Evolutionary conservation across 1,284 basidiomycete genomes (phyloP).

Genomic region (Schizophyllum amplum): DNA sequence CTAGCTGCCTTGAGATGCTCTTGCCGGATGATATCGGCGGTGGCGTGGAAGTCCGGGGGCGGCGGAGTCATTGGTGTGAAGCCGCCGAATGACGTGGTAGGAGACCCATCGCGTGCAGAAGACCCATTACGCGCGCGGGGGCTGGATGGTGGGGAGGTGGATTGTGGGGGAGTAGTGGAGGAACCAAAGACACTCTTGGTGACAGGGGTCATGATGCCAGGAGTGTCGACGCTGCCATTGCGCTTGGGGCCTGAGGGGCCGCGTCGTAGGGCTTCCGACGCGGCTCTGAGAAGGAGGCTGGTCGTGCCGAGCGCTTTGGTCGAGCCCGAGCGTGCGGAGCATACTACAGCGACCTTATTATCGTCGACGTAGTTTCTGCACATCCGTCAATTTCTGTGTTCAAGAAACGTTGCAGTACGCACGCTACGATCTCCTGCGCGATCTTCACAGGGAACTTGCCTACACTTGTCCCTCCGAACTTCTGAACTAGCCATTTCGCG

Average conservation of each 20-base stretch:
- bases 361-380: slow-evolving; percentile 74
- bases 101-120: slow-evolving; percentile 24
- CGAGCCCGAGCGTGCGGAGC: slow-evolving; percentile 91
- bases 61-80: slow-evolving; percentile 30
- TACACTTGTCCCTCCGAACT: slow-evolving; percentile 95
- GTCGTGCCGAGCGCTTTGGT: slow-evolving; percentile 96
- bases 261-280: slow-evolving; percentile 65
- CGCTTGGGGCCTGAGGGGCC: slow-evolving; percentile 22
- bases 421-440: slow-evolving; percentile 79
- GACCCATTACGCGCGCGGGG: slow-evolving; percentile 37
- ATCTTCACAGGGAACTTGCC: slow-evolving; percentile 89
- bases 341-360: slow-evolving; percentile 88
- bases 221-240: slow-evolving; percentile 9
- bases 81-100: slow-evolving; percentile 22
- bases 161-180: slow-evolving; percentile 25
- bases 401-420: slow-evolving; percentile 29
- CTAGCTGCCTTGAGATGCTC: slow-evolving; percentile 84
- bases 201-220: slow-evolving; percentile 34
- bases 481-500: slow-evolving; percentile 86
- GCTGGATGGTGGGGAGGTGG: slow-evolving; percentile 29
- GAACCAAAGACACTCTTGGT: slow-evolving; percentile 34
- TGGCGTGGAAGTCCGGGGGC: slow-evolving; percentile 61
- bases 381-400: not conserved
- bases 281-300: slow-evolving; percentile 85
- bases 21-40: slow-evolving; percentile 79